phyloP scores from a whole-genome alignment of 352 stramenopile genomes.

The Pelagophyceae sp. region DNA sequence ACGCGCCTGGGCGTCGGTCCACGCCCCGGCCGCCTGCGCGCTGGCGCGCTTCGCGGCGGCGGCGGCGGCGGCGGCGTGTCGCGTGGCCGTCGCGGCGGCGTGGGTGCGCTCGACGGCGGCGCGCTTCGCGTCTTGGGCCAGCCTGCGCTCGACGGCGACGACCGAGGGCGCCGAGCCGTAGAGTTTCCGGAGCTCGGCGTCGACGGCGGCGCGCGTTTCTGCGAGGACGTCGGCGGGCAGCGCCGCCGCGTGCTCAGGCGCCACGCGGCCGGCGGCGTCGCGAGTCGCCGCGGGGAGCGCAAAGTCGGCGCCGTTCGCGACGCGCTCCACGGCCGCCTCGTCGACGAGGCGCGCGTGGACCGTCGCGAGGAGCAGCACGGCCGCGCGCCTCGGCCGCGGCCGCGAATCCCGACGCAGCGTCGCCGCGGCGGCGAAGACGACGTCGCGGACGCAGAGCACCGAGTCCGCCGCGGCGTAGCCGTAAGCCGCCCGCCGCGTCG shows the following conservation, averaged over 20 bases:
- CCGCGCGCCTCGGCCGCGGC: background rate
- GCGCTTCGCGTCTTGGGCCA: background rate
- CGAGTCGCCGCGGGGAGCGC: background rate
- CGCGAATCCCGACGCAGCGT: background rate
- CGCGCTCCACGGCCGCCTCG: background rate
- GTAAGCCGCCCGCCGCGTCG: background rate
- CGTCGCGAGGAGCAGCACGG: background rate
- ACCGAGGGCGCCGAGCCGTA: slow-evolving; percentile 7
- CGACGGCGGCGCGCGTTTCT: background rate
- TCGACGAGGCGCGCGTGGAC: background rate
- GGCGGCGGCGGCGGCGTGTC: too few relatives aligned
- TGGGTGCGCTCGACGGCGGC: background rate
- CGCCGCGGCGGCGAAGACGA: background rate
- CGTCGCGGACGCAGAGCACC: background rate
- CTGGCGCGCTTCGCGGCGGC: too few relatives aligned
- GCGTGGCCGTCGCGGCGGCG: too few relatives aligned
- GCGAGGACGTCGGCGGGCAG: background rate
- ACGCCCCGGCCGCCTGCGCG: background rate
- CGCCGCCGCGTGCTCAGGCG: background rate
- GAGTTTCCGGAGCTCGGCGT: background rate
- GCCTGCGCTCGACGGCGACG: background rate
- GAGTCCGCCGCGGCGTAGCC: background rate
- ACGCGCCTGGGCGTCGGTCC: background rate
- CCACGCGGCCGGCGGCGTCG: background rate
- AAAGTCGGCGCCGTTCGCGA: background rate